Percentiles rank a stretch among this genome's conserved stretches.
Conservation (phyloP, 208 protist genomes). For the Wallacemonas sp. region DNA sequence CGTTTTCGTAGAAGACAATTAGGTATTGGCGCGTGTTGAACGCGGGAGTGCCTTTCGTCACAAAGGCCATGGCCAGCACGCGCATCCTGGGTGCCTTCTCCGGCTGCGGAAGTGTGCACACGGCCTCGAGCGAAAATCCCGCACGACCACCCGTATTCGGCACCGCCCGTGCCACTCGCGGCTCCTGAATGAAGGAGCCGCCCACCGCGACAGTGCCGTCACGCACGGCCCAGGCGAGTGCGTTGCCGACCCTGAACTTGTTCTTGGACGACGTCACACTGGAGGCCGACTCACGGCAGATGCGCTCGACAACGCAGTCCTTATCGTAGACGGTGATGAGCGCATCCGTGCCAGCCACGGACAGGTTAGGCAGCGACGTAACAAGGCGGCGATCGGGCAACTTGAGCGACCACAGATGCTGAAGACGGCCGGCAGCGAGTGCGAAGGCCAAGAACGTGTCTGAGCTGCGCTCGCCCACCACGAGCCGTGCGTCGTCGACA, state of each 20-base stretch:
- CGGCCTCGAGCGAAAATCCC: constrained; percentile 19
- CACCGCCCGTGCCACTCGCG: constrained; percentile 45
- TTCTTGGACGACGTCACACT: constrained; percentile 34
- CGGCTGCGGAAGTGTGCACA: background rate
- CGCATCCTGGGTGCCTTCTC: constrained; percentile 46
- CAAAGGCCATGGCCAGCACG: constrained; percentile 46
- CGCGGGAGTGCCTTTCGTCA: constrained; percentile 36
- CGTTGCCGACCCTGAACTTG: constrained; percentile 78
- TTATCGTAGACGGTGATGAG: constrained; percentile 52
- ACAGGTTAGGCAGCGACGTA: constrained; percentile 55
- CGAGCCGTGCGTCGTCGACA: constrained; percentile 41
- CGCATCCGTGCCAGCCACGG: constrained; percentile 33
- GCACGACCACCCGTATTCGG: constrained; percentile 14
- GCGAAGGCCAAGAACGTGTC: constrained; percentile 64
- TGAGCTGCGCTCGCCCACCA: constrained; percentile 60
- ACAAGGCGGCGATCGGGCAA: constrained; percentile 68
- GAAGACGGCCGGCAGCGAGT: constrained; percentile 28
- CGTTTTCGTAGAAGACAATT: constrained; percentile 63
- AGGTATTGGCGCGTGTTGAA: constrained; percentile 72
- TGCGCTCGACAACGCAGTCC: constrained; percentile 61
- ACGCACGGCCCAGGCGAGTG: constrained; percentile 49
- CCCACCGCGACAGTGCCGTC: constrained; percentile 49
- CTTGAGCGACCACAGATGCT: constrained; percentile 40
- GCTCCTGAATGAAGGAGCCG: constrained; percentile 75
- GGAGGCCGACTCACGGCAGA: constrained; percentile 26